Percentiles rank a stretch among this genome's conserved stretches.
These are phyloP conservation scores for Papiliotrema terrestris DNA, from an alignment of 1,284 basidiomycete genomes.

Conservation along the genomic window DNA sequence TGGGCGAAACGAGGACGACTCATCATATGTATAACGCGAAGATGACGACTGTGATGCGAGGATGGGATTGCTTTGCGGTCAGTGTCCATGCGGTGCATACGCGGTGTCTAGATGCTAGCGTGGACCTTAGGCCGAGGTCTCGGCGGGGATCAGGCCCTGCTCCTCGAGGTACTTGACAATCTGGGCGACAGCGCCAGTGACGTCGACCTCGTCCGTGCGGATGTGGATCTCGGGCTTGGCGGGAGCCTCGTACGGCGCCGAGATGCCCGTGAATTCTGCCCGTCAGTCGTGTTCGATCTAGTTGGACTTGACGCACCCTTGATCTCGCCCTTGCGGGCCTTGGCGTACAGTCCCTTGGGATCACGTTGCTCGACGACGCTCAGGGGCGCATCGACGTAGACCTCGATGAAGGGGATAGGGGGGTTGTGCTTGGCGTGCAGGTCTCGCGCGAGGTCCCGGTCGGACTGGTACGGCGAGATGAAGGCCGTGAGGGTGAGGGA, in stretches of 20 bases:
- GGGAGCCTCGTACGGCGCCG: conserved; percentile 94
- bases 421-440: conserved; percentile 65
- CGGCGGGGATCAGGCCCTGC: conserved; percentile 48
- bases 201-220: conserved; percentile 74
- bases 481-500: conserved; percentile 90
- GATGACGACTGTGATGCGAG: no score
- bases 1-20: no score
- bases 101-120: neutral
- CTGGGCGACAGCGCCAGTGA: conserved; percentile 72
- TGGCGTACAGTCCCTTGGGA: conserved; percentile 97
- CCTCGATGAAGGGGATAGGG: conserved; percentile 80
- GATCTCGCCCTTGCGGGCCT: conserved; percentile 92
- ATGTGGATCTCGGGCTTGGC: conserved; percentile 86
- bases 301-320: conserved; percentile 62
- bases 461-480: conserved; percentile 93
- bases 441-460: conserved; percentile 77
- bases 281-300: neutral
- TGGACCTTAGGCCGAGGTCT: neutral
- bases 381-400: conserved; percentile 91
- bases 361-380: conserved; percentile 85
- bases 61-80: no score
- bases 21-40: no score
- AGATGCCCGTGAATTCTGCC: conserved; percentile 94
- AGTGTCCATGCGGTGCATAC: neutral
- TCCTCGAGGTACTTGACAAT: conserved; percentile 78